Base-by-base conservation (phyloP, 2,329 filamentous ascomycete species). In the Emydomyces testavorans region DNA sequence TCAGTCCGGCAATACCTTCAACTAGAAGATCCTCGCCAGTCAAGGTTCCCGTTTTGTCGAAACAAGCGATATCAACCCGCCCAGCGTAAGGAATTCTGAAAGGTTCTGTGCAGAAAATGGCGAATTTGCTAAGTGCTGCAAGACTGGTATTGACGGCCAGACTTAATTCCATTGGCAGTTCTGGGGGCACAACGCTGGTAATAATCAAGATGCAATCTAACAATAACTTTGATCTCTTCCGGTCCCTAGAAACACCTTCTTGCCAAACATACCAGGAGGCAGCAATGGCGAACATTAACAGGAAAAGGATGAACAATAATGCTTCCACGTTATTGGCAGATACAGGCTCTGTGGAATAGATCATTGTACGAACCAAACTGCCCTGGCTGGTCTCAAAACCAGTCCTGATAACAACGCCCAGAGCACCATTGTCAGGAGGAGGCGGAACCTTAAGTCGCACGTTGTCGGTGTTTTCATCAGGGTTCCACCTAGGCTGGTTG, bases 181-280 rank as follows among this genome's bases (percentile, higher is more conserved):
- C 92, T 1, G 92, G 92, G n/a, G 92, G 92, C 1, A 98, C 92
- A 50, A 98, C 92, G 62, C 88, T 95, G 34, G 92, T 98, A 58
- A 98, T 80, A 60, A 98, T 98, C 65, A 98, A 82, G 67, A 98
- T 79, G 63, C 93, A 98, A 70, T 98, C 93, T 46, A 98, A 79
- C 50, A 98, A 78, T 32, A 98, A 79, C 77, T 98, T 98, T 39
- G 90, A 96, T 55, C 92, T 83, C 73, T 98, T 96, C 63, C 92
- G 83, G 61, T 96, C 90, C 70, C 85, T 88, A 63, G 78, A 77
- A 47, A 98, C 90, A 71, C 92, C 93, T 68, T 98, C 90, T 53
- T 89, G 80, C 92, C 92, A 98, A 51, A 98, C 92, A 65, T 98
- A 98, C 89, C 92, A 95, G 10, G 92, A 94, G 45, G 92, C 92